Evolutionary conservation across 2,329 filamentous ascomycete species (phyloP).

Genomic region (Penicillium sumatraense): DNA sequence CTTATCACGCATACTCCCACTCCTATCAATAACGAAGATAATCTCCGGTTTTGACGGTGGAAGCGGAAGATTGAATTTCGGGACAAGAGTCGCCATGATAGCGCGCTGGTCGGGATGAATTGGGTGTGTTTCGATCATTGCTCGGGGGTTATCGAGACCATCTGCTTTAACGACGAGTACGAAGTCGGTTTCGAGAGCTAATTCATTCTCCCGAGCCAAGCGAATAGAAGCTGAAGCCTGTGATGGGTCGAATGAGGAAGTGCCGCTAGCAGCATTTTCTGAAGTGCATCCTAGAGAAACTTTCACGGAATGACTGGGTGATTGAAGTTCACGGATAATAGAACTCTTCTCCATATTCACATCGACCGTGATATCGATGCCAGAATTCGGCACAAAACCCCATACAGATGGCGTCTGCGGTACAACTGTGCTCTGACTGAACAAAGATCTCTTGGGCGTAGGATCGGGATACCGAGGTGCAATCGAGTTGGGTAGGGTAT

Average conservation of each 20-base stretch:
- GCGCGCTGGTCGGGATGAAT: slow-evolving; percentile 63
- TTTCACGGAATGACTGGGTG: slow-evolving; percentile 69
- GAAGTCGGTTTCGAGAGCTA: slow-evolving; percentile 65
- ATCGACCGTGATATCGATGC: slow-evolving; percentile 63
- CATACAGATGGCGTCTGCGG: background rate
- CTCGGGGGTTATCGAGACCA: slow-evolving; percentile 64
- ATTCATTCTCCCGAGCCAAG: slow-evolving; percentile 40
- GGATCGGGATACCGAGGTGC: slow-evolving; percentile 67
- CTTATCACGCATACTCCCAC: slow-evolving; percentile 61
- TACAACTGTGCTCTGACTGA: too few relatives aligned
- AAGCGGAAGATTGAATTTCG: slow-evolving; percentile 68
- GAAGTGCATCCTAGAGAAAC: slow-evolving; percentile 67
- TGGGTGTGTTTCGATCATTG: slow-evolving; percentile 69
- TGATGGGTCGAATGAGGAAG: slow-evolving; percentile 56
- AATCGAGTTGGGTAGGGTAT: slow-evolving; percentile 70
- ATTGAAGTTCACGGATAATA: slow-evolving; percentile 65
- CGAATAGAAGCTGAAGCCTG: slow-evolving; percentile 67
- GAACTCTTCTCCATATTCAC: slow-evolving; percentile 62
- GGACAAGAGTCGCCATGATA: slow-evolving; percentile 72
- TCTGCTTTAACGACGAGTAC: slow-evolving; percentile 67
- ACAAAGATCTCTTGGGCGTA: too few relatives aligned
- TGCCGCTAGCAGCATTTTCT: slow-evolving; percentile 36
- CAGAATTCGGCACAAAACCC: background rate
- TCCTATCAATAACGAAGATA: slow-evolving; percentile 74
- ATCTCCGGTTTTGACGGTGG: slow-evolving; percentile 64